Evolutionary conservation across 148 eudicot species (phyloP).

Genomic region (Nepenthes gracilis): DNA sequence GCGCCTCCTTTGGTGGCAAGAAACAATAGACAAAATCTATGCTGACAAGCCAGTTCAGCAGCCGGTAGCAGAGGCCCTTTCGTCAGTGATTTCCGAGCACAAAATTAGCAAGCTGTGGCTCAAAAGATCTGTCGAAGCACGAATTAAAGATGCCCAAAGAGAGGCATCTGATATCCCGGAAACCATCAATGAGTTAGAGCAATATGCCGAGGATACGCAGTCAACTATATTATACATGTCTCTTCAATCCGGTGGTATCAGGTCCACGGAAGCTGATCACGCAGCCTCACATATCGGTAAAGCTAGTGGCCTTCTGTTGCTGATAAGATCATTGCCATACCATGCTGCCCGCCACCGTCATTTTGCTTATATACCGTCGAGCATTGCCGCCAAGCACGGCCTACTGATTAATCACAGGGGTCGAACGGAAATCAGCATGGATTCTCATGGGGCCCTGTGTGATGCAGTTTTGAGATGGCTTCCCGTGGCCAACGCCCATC

Average conservation of each 20-base stretch:
- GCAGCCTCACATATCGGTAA: slow-evolving; percentile 98
- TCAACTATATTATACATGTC: slow-evolving; percentile 76
- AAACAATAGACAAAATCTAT: slow-evolving; percentile 70
- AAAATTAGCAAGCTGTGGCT: slow-evolving; percentile 48
- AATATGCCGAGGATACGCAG: slow-evolving; percentile 69
- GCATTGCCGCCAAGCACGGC: slow-evolving; percentile 66
- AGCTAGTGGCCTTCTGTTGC: slow-evolving; percentile 77
- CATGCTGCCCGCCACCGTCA: slow-evolving; percentile 54
- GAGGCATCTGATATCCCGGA: slow-evolving; percentile 27
- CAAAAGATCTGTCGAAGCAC: not conserved
- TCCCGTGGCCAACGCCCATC: slow-evolving; percentile 81
- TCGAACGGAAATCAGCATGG: slow-evolving; percentile 29
- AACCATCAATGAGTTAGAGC: slow-evolving; percentile 53
- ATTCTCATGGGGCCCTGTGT: slow-evolving; percentile 55
- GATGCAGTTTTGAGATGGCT: slow-evolving; percentile 78
- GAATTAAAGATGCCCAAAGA: slow-evolving; percentile 34
- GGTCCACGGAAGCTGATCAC: slow-evolving; percentile 82
- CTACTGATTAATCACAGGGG: slow-evolving; percentile 38
- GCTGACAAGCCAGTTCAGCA: slow-evolving; percentile 67
- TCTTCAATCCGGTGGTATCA: slow-evolving; percentile 75
- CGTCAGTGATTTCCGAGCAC: slow-evolving; percentile 47
- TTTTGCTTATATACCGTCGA: slow-evolving; percentile 61
- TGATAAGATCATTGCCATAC: slow-evolving; percentile 74
- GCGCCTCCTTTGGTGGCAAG: slow-evolving; percentile 96
- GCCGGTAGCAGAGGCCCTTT: slow-evolving; percentile 74